phyloP scores from a whole-genome alignment of 78 protist species.

The Mastigamoeba balamuthi region DNA sequence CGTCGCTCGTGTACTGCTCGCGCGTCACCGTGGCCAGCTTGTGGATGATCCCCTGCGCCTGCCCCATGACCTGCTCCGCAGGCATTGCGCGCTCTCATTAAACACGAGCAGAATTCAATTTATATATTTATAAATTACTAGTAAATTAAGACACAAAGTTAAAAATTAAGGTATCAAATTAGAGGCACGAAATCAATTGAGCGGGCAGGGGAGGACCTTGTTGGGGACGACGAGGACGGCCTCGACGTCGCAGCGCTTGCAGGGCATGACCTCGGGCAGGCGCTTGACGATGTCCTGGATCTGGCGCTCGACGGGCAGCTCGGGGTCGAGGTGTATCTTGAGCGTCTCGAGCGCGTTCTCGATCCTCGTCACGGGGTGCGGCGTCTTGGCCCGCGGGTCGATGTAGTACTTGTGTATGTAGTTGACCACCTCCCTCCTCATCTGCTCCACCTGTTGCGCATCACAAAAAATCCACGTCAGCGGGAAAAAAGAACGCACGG shows the following conservation, averaged over 20 bases:
- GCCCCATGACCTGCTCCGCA: conserved; percentile 6
- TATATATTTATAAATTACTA: too few relatives aligned
- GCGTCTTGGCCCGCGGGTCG: conserved; percentile 23
- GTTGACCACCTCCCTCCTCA: conserved; percentile 9
- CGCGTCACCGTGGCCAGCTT: conserved; percentile 6
- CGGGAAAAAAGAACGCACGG: too few relatives aligned
- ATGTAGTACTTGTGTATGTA: conserved; percentile 36
- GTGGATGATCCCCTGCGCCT: conserved; percentile 3
- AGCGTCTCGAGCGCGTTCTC: conserved; percentile 10
- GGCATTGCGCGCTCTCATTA: too few relatives aligned
- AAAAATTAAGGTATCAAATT: too few relatives aligned
- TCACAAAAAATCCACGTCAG: too few relatives aligned
- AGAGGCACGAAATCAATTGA: too few relatives aligned
- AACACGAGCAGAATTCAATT: too few relatives aligned
- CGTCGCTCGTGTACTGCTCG: conserved; percentile 29
- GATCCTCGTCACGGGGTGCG: conserved; percentile 32
- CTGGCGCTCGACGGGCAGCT: conserved; percentile 13
- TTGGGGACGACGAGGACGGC: conserved; percentile 8
- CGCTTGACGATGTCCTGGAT: conserved; percentile 4
- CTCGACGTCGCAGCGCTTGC: conserved; percentile 10
- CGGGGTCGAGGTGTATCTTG: conserved; percentile 6
- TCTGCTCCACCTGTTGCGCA: conserved; percentile 14
- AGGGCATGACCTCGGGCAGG: conserved; percentile 10
- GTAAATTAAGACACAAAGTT: too few relatives aligned
- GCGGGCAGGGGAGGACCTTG: too few relatives aligned